Percentiles rank a stretch among this genome's conserved stretches.
Conservation (phyloP, 2,329 filamentous ascomycete genomes). For the Fusarium mangiferae region DNA sequence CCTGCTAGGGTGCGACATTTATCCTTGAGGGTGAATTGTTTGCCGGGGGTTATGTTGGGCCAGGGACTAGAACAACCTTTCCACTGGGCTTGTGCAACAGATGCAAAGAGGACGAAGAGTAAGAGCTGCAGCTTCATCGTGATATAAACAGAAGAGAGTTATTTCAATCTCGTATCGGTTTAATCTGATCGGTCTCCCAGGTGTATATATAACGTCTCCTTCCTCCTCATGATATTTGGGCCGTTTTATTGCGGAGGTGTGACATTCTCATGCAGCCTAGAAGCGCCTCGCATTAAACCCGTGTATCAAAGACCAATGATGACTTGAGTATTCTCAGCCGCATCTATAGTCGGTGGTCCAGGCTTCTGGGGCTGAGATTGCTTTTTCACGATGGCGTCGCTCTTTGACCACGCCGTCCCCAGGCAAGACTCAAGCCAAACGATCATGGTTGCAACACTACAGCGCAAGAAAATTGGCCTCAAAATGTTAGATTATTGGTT, state of each 20-base stretch:
- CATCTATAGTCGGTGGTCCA: not conserved
- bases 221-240: not conserved
- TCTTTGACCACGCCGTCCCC: not conserved
- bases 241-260: constrained; percentile 3
- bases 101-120: not conserved
- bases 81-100: not conserved
- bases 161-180: accelerated
- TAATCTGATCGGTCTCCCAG: not conserved
- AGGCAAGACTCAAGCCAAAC: not conserved
- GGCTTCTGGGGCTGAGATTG: not conserved
- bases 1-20: constrained; percentile 10
- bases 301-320: not conserved
- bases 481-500: not conserved
- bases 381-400: not conserved
- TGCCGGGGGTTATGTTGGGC: not conserved
- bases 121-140: not conserved
- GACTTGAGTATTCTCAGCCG: not conserved
- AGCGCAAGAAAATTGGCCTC: too few relatives aligned
- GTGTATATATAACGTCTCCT: not conserved
- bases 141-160: accelerated
- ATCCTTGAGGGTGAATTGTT: not conserved
- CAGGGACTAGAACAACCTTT: constrained; percentile 14
- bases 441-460: not conserved
- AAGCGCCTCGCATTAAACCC: not conserved
- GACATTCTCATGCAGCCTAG: not conserved